These are phyloP conservation scores for Yarrowia alimentaria DNA, from an alignment of 805 yeast genomes.

Conservation along the genomic window DNA sequence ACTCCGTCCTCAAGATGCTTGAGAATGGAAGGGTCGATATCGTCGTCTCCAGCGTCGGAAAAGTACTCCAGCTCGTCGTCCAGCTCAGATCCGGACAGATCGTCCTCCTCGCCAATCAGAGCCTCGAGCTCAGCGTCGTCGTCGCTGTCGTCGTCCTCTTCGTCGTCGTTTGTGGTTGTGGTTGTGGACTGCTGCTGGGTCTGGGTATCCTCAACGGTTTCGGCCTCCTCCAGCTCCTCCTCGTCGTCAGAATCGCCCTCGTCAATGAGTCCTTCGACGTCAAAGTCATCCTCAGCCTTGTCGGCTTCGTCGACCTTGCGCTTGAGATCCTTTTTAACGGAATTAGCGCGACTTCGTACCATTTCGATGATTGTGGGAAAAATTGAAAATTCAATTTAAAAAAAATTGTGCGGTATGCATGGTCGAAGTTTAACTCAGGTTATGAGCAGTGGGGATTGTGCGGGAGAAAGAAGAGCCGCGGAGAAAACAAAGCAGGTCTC, in stretches of 20 bases:
- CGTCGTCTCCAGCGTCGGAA: constrained; percentile 40
- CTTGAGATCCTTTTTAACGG: constrained; percentile 30
- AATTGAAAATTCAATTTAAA: constrained; percentile 27
- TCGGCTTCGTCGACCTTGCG: constrained; percentile 26
- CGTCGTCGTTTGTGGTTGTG: constrained; percentile 31
- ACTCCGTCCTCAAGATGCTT: constrained; percentile 59
- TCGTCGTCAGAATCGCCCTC: constrained; percentile 31
- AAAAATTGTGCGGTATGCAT: constrained; percentile 24
- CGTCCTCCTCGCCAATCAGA: constrained; percentile 35
- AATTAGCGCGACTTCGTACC: constrained; percentile 31
- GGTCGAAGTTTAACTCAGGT: constrained; percentile 3
- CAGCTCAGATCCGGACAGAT: constrained; percentile 33
- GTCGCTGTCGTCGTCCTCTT: constrained; percentile 31
- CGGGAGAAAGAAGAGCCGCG: too few relatives aligned
- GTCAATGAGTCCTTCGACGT: constrained; percentile 27
- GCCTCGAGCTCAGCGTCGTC: constrained; percentile 36
- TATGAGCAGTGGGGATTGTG: background rate
- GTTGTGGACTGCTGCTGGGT: too few relatives aligned
- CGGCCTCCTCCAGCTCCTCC: constrained; percentile 2
- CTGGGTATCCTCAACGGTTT: too few relatives aligned
- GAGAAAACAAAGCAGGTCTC: too few relatives aligned
- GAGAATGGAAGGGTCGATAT: constrained; percentile 41
- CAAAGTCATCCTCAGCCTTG: constrained; percentile 30
- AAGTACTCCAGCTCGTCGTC: constrained; percentile 33
- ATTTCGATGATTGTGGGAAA: constrained; percentile 28